phyloP scores from a whole-genome alignment of 768 basidiomycete genomes.

The Dioszegia crocea region DNA sequence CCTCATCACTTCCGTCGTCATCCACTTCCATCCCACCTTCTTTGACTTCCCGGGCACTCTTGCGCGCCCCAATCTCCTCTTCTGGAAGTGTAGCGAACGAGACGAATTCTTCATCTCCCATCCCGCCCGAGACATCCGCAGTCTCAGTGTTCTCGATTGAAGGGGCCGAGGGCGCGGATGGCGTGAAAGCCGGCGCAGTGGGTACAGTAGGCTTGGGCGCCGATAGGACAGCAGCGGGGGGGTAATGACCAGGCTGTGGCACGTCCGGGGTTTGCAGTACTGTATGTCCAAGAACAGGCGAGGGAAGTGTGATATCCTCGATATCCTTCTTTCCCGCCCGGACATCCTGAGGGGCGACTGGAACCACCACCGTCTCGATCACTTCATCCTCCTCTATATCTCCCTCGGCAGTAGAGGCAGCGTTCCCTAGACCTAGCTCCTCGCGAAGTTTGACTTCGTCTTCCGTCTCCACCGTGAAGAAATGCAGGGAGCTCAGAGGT shows the following conservation, averaged over 20 bases:
- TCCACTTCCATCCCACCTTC: slow-evolving; percentile 3
- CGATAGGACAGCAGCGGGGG: background rate
- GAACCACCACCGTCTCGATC: slow-evolving; percentile 11
- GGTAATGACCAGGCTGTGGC: slow-evolving; percentile 1
- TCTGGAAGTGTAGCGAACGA: background rate
- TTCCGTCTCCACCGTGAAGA: slow-evolving; percentile 31
- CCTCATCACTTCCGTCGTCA: slow-evolving; percentile 23
- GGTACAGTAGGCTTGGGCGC: background rate
- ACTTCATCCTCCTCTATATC: slow-evolving; percentile 13
- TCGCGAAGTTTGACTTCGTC: slow-evolving; percentile 34
- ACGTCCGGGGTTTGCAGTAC: background rate
- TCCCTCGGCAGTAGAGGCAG: background rate
- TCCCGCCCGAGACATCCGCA: background rate
- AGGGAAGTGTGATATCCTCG: background rate
- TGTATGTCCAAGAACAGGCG: background rate
- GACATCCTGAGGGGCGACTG: background rate
- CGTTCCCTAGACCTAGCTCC: slow-evolving; percentile 27
- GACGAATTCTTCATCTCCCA: background rate
- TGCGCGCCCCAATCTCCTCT: background rate
- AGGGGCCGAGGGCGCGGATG: too few species aligned
- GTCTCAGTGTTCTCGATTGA: background rate
- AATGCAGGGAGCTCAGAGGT: slow-evolving; percentile 36
- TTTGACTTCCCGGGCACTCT: background rate
- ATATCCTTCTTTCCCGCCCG: background rate
- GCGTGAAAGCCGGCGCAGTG: too few species aligned